These are phyloP conservation scores for Irpex rosettiformis DNA, from an alignment of 1,284 basidiomycete species.

Conservation along the genomic window DNA sequence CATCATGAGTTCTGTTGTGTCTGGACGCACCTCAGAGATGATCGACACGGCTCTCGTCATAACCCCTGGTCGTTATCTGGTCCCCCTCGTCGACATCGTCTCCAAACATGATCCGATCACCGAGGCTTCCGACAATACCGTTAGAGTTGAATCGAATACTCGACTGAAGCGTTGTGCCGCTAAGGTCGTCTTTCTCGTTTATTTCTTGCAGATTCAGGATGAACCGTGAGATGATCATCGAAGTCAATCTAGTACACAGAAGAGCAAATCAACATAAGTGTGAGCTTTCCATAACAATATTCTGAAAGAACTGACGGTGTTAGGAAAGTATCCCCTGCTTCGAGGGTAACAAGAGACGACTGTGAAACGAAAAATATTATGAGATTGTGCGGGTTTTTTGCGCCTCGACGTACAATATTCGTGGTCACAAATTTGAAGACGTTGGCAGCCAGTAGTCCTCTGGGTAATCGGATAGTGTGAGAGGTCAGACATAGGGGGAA, in stretches of 20 bases:
- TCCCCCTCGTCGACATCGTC: background rate
- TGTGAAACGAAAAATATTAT: background rate
- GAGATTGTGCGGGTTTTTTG: background rate
- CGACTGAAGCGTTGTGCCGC: background rate
- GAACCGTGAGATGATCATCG: background rate
- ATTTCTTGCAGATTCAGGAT: background rate
- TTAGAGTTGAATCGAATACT: background rate
- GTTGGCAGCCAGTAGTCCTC: background rate
- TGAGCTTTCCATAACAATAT: background rate
- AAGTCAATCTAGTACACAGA: background rate
- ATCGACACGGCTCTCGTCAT: no score
- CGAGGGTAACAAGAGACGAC: background rate
- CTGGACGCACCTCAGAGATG: no score
- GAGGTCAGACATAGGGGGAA: background rate
- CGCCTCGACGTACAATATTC: background rate
- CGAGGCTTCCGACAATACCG: background rate
- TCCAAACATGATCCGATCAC: background rate
- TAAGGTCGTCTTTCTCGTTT: background rate
- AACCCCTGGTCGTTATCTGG: background rate
- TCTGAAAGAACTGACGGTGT: background rate
- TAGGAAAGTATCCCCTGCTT: background rate
- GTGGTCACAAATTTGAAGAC: background rate
- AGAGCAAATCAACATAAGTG: background rate
- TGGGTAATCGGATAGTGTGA: background rate
- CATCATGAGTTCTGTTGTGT: no score